Conservation (phyloP, 495 filamentous ascomycete genomes). For the Neurospora sp. region DNA sequence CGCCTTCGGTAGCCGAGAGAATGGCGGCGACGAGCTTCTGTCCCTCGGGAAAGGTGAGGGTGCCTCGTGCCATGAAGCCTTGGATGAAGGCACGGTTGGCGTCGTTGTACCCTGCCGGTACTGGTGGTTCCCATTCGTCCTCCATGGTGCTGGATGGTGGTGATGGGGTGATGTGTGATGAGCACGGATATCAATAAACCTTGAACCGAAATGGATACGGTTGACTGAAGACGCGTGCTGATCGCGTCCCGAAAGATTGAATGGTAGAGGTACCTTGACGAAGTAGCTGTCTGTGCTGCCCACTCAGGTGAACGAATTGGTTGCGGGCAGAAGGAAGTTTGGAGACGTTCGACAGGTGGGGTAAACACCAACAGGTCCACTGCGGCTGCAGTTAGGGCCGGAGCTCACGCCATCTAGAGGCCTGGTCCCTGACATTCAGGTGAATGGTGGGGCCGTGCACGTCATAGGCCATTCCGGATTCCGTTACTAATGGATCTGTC, state of each 20-base stretch:
- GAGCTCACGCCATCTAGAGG: not conserved
- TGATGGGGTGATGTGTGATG: not conserved
- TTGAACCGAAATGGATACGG: not conserved
- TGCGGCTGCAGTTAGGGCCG: not conserved
- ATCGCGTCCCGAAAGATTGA: not conserved
- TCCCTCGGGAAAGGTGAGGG: constrained; percentile 64
- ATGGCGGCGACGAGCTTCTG: constrained; percentile 70
- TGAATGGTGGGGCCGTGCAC: not conserved
- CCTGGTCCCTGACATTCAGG: not conserved
- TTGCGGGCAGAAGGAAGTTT: not conserved
- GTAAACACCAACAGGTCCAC: not conserved
- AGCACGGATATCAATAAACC: not conserved
- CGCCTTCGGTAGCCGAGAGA: constrained; percentile 36
- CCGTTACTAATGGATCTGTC: not conserved
- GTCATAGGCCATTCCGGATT: not conserved
- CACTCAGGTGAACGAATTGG: not conserved
- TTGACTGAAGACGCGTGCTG: not conserved
- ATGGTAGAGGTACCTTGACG: not conserved
- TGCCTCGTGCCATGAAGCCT: constrained; percentile 69
- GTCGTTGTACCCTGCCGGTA: constrained; percentile 37
- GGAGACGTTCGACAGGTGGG: not conserved
- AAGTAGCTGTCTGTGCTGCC: not conserved
- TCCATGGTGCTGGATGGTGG: constrained; percentile 9
- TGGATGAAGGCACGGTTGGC: constrained; percentile 88
- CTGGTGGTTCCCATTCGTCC: constrained; percentile 17